Conservation (phyloP, 2,329 filamentous ascomycete genomes). For the Aspergillus ibericus region DNA sequence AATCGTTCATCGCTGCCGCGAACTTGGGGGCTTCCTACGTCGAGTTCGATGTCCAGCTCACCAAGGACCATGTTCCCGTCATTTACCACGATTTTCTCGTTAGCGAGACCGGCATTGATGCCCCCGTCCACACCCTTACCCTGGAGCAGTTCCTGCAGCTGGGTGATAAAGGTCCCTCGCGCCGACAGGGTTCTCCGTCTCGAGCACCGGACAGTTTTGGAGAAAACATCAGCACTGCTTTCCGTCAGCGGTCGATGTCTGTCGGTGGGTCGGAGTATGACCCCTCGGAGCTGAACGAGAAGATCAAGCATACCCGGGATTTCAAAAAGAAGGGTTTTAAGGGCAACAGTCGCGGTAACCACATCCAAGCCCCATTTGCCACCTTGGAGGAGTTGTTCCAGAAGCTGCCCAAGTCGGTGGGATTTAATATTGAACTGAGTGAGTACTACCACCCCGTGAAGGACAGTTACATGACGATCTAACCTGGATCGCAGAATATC, state of each 20-base stretch:
- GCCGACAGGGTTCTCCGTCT: conserved; percentile 50
- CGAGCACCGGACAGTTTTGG: conserved; percentile 18
- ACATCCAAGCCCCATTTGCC: conserved; percentile 93
- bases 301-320: conserved; percentile 95
- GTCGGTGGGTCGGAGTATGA: conserved; percentile 54
- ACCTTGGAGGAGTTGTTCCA: conserved; percentile 92
- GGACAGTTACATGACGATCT: conserved; percentile 30
- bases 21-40: conserved; percentile 80
- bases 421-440: conserved; percentile 98
- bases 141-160: conserved; percentile 90
- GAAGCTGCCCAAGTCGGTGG: conserved; percentile 75
- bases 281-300: conserved; percentile 60
- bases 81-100: conserved; percentile 99
- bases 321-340: conserved; percentile 96
- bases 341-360: conserved; percentile 87
- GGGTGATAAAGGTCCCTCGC: conserved; percentile 57
- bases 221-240: conserved; percentile 13
- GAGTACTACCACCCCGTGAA: conserved; percentile 30
- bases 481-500: conserved; percentile 64
- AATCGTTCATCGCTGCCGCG: conserved; percentile 92
- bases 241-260: conserved; percentile 58
- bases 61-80: conserved; percentile 97
- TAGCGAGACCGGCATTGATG: conserved; percentile 95
- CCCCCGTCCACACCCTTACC: conserved; percentile 91
- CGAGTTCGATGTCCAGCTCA: conserved; percentile 86